These are phyloP conservation scores for Sungouiozyma intestinalis DNA, from an alignment of 805 yeast genomes.

Conservation along the genomic window DNA sequence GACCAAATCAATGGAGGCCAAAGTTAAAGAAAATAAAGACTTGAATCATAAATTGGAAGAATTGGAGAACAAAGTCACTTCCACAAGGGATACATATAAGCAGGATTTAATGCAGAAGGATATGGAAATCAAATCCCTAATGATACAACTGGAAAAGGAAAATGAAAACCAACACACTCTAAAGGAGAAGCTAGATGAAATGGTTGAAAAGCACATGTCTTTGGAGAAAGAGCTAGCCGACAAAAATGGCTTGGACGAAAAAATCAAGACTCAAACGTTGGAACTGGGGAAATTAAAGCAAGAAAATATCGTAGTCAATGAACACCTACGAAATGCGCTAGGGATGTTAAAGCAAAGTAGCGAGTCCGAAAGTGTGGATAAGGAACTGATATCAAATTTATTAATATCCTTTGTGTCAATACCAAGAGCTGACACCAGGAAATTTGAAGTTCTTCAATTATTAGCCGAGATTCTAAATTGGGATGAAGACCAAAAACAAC, in stretches of 20 bases:
- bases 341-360: conserved; percentile 72
- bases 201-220: conserved; percentile 6
- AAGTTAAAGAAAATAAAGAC: conserved; percentile 10
- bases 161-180: conserved; percentile 14
- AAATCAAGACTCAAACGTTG: conserved; percentile 58
- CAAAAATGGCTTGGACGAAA: conserved; percentile 36
- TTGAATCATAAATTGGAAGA: conserved; percentile 28
- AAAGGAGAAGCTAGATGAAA: conserved; percentile 14
- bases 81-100: conserved; percentile 5
- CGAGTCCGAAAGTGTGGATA: conserved; percentile 69
- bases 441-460: conserved; percentile 81
- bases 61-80: conserved; percentile 14
- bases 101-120: conserved; percentile 16
- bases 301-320: conserved; percentile 87
- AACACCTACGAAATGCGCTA: conserved; percentile 89
- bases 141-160: conserved; percentile 17
- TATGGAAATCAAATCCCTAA: conserved; percentile 22
- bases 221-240: conserved; percentile 14
- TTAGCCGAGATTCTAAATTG: conserved; percentile 77
- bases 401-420: conserved; percentile 74
- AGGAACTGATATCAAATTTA: conserved; percentile 79
- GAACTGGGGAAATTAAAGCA: conserved; percentile 86
- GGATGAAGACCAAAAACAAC: conserved; percentile 70
- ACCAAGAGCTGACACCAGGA: conserved; percentile 89
- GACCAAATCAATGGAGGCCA: conserved; percentile 17